Evolutionary conservation across 2,329 filamentous ascomycete genomes (phyloP).

Genomic region (Aspergillus japonicus): DNA sequence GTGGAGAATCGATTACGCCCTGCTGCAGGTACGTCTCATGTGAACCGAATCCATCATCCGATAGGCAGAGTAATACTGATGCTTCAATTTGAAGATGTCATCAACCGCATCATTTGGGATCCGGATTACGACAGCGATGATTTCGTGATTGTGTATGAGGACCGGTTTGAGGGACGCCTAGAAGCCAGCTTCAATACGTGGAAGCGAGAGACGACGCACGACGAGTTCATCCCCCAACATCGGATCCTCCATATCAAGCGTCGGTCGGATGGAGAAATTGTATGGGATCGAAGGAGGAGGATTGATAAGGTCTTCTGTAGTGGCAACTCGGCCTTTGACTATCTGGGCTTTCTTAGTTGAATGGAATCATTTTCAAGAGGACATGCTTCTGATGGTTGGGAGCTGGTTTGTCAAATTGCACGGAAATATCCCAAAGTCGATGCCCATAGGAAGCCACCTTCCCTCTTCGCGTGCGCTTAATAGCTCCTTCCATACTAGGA

Average conservation of each 20-base stretch:
- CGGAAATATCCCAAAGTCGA: not conserved
- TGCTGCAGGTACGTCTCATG: constrained; percentile 9
- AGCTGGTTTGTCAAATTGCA: not conserved
- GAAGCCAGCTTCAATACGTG: constrained; percentile 51
- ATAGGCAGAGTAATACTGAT: constrained; percentile 28
- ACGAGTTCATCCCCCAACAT: constrained; percentile 58
- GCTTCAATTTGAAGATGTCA: constrained; percentile 25
- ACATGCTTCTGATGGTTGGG: not conserved
- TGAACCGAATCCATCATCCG: not conserved
- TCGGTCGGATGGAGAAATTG: constrained; percentile 37
- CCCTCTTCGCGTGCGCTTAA: not conserved
- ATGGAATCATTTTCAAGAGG: not conserved
- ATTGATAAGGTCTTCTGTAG: constrained; percentile 51
- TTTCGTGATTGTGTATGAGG: constrained; percentile 55
- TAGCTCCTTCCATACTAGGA: not conserved
- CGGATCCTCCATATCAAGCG: constrained; percentile 53
- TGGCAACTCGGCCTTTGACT: constrained; percentile 37
- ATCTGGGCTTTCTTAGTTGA: constrained; percentile 29
- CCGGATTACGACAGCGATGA: constrained; percentile 43
- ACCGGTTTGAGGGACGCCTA: constrained; percentile 52
- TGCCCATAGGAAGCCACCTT: not conserved
- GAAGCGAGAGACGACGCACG: constrained; percentile 54
- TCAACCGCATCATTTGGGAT: constrained; percentile 54
- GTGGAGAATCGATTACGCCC: constrained; percentile 18
- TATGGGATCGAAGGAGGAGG: constrained; percentile 53